phyloP scores from a whole-genome alignment of 2,329 filamentous ascomycete species.

The Daldinia sp. region DNA sequence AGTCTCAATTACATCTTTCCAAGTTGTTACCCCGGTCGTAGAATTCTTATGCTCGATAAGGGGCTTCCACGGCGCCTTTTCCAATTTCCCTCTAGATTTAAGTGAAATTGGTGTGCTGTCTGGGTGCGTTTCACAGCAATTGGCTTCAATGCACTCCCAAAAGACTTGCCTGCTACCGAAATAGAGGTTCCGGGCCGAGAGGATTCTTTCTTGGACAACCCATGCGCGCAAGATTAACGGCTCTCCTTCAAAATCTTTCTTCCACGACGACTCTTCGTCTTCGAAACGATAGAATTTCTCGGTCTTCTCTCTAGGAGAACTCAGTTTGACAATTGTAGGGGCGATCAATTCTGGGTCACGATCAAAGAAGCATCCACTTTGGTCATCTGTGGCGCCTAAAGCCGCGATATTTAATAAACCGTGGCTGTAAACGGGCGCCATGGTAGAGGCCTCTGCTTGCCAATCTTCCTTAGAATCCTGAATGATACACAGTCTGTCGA shows the following conservation, averaged over 20 bases:
- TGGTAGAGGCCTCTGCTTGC: conserved; percentile 24
- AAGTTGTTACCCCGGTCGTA: background rate
- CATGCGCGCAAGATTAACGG: conserved; percentile 31
- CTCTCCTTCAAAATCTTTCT: conserved; percentile 9
- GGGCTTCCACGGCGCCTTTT: conserved; percentile 12
- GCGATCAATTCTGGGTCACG: conserved; percentile 14
- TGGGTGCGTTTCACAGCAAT: conserved; percentile 30
- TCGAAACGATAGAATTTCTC: conserved; percentile 3
- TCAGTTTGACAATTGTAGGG: conserved; percentile 24
- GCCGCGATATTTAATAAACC: conserved; percentile 34
- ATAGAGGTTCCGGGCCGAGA: conserved; percentile 36
- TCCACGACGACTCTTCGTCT: conserved; percentile 11
- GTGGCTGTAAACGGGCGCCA: conserved; percentile 32
- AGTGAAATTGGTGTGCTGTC: background rate
- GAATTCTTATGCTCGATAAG: background rate
- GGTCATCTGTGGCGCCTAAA: conserved; percentile 17
- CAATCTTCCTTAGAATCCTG: conserved; percentile 38
- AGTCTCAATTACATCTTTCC: background rate
- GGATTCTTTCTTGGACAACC: conserved; percentile 37
- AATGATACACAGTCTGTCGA: conserved; percentile 40
- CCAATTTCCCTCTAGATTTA: background rate
- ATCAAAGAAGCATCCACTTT: conserved; percentile 28
- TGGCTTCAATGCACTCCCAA: conserved; percentile 34
- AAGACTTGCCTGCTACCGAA: conserved; percentile 36
- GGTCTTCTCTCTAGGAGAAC: background rate